These are phyloP conservation scores for Kockovaella imperatae DNA, from an alignment of 768 basidiomycete genomes.

Conservation along the genomic window DNA sequence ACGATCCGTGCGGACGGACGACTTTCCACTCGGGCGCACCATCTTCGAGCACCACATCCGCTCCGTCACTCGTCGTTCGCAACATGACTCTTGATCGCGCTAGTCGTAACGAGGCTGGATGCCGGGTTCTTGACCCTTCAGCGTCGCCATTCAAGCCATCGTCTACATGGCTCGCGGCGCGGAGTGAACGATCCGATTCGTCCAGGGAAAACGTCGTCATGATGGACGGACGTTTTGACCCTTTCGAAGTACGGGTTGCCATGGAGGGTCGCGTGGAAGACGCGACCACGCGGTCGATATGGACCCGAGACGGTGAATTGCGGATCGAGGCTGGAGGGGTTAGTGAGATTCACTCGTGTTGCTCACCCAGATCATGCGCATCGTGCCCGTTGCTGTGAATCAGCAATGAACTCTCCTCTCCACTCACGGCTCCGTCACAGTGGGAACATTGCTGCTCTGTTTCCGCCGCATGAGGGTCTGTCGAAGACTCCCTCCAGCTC, in stretches of 20 bases:
- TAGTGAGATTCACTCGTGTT: neutral
- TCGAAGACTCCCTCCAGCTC: too few species aligned
- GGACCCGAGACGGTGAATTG: slow-evolving; percentile 6
- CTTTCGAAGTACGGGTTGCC: too few species aligned
- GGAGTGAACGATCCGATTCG: slow-evolving; percentile 13
- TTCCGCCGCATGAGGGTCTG: slow-evolving; percentile 2
- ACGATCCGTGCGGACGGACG: slow-evolving; percentile 27
- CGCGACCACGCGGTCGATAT: slow-evolving; percentile 7
- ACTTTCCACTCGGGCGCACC: slow-evolving; percentile 35
- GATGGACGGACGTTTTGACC: slow-evolving; percentile 26
- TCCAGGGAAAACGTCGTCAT: slow-evolving; percentile 22
- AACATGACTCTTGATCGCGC: slow-evolving; percentile 20
- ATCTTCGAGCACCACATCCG: slow-evolving; percentile 31
- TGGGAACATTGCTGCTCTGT: slow-evolving; percentile 18
- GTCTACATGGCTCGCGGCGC: neutral
- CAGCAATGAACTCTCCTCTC: neutral
- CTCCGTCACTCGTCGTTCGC: slow-evolving; percentile 34
- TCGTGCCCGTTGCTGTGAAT: neutral
- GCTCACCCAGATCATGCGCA: neutral
- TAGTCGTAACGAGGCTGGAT: slow-evolving; percentile 18
- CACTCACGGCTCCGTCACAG: slow-evolving; percentile 4
- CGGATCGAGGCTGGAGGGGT: slow-evolving; percentile 14
- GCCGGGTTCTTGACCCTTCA: neutral
- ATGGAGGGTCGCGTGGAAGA: slow-evolving; percentile 13
- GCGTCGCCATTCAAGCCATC: slow-evolving; percentile 1